Conservation (phyloP, 306 rosid species). For the Heteromeles arbutifolia region DNA sequence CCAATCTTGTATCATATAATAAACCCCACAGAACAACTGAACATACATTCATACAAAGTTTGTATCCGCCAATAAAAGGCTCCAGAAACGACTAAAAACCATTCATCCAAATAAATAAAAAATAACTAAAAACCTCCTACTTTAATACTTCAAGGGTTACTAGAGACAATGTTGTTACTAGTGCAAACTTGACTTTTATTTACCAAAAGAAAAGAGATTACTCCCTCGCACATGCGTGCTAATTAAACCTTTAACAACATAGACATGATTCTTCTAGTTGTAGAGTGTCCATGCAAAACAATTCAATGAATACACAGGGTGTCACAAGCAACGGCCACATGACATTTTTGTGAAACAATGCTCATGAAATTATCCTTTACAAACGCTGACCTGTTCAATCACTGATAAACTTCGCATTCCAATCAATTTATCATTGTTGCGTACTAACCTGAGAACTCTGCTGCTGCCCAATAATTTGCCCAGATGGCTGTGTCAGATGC, state of each 20-base stretch:
- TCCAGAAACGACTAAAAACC: background rate
- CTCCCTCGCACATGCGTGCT: background rate
- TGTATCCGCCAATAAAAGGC: background rate
- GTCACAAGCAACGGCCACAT: background rate
- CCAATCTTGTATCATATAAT: background rate
- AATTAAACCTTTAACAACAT: slow-evolving; percentile 2
- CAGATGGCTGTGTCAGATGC: slow-evolving; percentile 30
- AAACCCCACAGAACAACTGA: background rate
- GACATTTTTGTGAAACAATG: background rate
- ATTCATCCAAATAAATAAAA: background rate
- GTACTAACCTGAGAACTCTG: slow-evolving; percentile 55
- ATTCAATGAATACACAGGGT: background rate
- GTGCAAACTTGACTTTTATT: background rate
- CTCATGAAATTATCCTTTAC: background rate
- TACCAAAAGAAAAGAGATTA: background rate
- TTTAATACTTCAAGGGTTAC: background rate
- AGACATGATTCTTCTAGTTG: background rate
- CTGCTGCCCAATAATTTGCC: slow-evolving; percentile 47
- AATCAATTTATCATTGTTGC: slow-evolving; percentile 23
- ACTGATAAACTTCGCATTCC: background rate
- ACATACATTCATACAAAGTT: background rate
- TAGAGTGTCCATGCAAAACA: background rate
- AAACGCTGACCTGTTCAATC: background rate
- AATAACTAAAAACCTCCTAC: background rate
- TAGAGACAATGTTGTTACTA: background rate